phyloP scores from a whole-genome alignment of 495 filamentous ascomycete species.

The Trichocladium antarcticum region DNA sequence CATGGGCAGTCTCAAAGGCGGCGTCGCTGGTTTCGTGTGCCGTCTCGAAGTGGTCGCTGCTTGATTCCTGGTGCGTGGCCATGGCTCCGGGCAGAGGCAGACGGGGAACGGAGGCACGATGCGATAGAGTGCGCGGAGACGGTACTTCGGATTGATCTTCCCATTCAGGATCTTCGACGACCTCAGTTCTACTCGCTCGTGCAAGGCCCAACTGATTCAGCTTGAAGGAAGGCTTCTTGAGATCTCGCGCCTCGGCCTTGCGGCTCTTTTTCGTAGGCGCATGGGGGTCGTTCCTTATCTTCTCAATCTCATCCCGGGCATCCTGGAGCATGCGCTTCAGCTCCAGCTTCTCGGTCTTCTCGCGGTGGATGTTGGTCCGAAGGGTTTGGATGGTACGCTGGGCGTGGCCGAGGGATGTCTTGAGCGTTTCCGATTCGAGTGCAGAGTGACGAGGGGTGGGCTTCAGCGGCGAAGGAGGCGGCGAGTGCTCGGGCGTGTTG shows the following conservation, averaged over 20 bases:
- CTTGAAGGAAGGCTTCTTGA: constrained; percentile 60
- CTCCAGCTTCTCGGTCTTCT: constrained; percentile 96
- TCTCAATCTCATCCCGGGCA: constrained; percentile 84
- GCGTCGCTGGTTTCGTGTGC: constrained; percentile 76
- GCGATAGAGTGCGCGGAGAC: constrained; percentile 19
- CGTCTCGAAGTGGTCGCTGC: constrained; percentile 65
- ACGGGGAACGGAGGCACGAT: constrained; percentile 8
- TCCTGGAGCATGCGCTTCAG: constrained; percentile 93
- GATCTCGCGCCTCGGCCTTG: constrained; percentile 58
- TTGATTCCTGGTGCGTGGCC: constrained; percentile 18
- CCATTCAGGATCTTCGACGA: constrained; percentile 76
- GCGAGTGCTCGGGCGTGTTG: constrained; percentile 77
- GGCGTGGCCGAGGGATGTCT: constrained; percentile 85
- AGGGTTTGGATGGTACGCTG: constrained; percentile 93
- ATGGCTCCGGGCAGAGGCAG: constrained; percentile 20
- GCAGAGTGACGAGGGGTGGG: constrained; percentile 78
- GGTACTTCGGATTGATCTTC: constrained; percentile 52
- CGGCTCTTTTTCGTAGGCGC: constrained; percentile 50
- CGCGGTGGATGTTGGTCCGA: constrained; percentile 85
- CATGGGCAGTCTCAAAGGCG: constrained; percentile 77
- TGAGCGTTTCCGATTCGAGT: constrained; percentile 86
- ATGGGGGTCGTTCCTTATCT: constrained; percentile 49
- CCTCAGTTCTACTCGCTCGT: constrained; percentile 63
- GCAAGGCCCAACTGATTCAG: constrained; percentile 66
- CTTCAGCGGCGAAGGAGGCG: constrained; percentile 82